Evolutionary conservation across 495 filamentous ascomycete genomes (phyloP).

Genomic region (Talaromyces nanjingensis): DNA sequence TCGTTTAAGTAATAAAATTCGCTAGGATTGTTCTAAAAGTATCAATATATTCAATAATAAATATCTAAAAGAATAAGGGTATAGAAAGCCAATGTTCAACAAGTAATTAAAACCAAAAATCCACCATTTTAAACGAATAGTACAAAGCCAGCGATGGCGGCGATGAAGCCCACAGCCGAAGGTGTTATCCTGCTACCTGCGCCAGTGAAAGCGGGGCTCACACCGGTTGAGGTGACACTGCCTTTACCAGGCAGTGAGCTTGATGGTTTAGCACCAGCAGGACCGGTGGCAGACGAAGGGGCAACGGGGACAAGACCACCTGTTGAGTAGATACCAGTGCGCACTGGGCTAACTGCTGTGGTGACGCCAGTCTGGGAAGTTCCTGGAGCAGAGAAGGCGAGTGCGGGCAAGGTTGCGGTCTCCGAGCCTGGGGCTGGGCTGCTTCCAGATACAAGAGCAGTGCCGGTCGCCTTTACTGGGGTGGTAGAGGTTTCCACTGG

Average conservation of each 20-base stretch:
- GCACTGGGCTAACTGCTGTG: not conserved
- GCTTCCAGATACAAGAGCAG: not conserved
- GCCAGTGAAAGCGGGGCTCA: conserved; percentile 5
- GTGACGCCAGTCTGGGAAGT: not conserved
- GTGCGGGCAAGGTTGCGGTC: not conserved
- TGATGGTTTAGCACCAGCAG: not conserved
- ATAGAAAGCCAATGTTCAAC: not conserved
- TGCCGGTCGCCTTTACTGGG: not conserved
- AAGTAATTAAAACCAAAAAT: not conserved
- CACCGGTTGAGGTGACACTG: not conserved
- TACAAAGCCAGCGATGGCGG: not conserved
- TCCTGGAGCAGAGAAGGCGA: not conserved
- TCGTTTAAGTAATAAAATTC: not conserved
- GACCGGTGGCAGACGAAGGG: not conserved
- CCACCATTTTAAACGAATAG: not conserved
- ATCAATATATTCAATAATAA: conserved; percentile 1
- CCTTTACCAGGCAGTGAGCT: not conserved
- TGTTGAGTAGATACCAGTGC: not conserved
- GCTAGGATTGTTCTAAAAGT: not conserved
- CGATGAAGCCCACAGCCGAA: not conserved
- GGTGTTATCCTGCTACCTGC: not conserved
- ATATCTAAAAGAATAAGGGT: not conserved
- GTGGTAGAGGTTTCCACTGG: not conserved
- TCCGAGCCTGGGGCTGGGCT: not conserved
- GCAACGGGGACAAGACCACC: not conserved